These are phyloP conservation scores for Neopestalotiopsis sp. DNA, from an alignment of 2,329 filamentous ascomycete species.

Conservation along the genomic window DNA sequence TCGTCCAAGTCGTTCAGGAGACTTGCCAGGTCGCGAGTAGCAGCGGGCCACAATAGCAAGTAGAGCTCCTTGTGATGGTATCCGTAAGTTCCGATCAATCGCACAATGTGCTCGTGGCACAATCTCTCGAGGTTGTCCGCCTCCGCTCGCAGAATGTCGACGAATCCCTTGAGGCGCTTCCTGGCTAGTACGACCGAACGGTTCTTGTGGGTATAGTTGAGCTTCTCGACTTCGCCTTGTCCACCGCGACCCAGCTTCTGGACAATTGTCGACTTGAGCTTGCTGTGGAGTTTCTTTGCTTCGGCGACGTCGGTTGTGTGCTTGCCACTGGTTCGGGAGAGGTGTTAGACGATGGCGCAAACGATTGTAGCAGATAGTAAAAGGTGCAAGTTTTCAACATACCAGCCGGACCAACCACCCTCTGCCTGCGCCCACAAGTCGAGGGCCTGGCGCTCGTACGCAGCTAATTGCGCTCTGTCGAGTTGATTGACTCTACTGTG, in stretches of 20 bases:
- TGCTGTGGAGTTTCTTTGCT: constrained; percentile 35
- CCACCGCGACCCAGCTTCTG: constrained; percentile 46
- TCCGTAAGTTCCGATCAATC: constrained; percentile 53
- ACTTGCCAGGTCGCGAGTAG: constrained; percentile 49
- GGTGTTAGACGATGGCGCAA: not conserved
- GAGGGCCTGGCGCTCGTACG: constrained; percentile 17
- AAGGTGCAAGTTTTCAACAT: not conserved
- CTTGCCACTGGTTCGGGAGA: constrained; percentile 33
- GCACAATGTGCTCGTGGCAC: constrained; percentile 53
- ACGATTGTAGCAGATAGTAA: not conserved
- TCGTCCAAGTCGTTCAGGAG: constrained; percentile 50
- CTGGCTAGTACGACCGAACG: constrained; percentile 49
- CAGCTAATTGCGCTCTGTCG: constrained; percentile 12
- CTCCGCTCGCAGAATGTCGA: constrained; percentile 50
- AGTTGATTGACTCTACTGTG: constrained; percentile 16
- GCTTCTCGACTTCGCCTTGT: constrained; percentile 51
- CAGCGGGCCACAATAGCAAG: constrained; percentile 53
- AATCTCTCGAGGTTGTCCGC: constrained; percentile 53
- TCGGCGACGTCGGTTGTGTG: constrained; percentile 33
- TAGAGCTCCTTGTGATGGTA: constrained; percentile 46
- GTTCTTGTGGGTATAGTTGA: constrained; percentile 39
- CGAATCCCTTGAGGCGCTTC: constrained; percentile 46
- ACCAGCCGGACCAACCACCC: constrained; percentile 20
- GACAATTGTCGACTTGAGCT: constrained; percentile 35
- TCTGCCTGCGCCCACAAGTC: constrained; percentile 16